Evolutionary conservation across 1,284 basidiomycete genomes (phyloP), one percentile per base, ranked within the genome.

Genomic region (Fomes fomentarius): DNA sequence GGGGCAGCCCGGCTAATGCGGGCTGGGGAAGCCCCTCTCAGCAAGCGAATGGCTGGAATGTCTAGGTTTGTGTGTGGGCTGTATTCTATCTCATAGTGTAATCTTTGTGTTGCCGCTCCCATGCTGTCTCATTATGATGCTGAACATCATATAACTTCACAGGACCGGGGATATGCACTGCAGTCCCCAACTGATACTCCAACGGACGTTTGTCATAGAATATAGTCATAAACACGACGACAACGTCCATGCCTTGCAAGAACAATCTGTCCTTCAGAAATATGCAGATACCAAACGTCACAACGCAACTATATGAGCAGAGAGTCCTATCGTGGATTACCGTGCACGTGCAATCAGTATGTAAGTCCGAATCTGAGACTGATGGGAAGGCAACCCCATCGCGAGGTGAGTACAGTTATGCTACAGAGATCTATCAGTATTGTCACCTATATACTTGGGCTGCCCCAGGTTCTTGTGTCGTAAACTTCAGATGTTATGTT

Each of bases 21-120:
- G 64, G 65, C 38, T 64, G 66, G 64, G 54, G 62, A 9, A 57
- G 62, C 45, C 69, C 74, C 34, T 43, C 61, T 17, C 80, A 71
- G 54, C 79, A 78, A 58, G 64, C 78, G 21, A 82, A 81, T 61
- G 70, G 71, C 2, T 72, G 71, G 71, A 71, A 71, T 48, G 70
- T 71, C 22, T 54, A 45, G 47, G 43, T 46, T 67, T 63, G 61
- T 50, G 47, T 38, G 52, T 12, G 7, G 14, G 30, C 47, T 45
- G 43, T 50, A 50, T 52, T 53, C 14, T 61, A 45, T 39, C 43
- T 12, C 52, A 21, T 57, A 37, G n/a, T 19, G 41, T 26, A 9
- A 11, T 30, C 17, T 30, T 19, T 17, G n/a, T 33, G 28, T 47
- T 10, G 7, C n/a, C 30, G 19, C 28, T 15, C 31, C 19, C 42